Conservation (phyloP, 306 rosid species). For the Oemleria cerasiformis region DNA sequence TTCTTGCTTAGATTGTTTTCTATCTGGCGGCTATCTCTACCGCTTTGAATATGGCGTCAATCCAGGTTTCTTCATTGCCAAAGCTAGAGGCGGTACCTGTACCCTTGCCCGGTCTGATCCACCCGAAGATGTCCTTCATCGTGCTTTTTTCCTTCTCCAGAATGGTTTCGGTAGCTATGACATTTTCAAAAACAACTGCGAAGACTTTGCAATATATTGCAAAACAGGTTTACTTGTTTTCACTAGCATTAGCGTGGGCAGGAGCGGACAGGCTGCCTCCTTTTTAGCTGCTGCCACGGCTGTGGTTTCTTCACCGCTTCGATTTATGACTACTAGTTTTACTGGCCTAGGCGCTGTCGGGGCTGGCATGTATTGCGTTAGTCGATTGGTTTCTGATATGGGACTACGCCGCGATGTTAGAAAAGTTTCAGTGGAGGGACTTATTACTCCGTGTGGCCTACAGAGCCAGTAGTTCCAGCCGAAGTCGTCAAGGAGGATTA, state of each 20-base stretch:
- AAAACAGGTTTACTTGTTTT: conserved; percentile 63
- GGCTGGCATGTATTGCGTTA: conserved; percentile 40
- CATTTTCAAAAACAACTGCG: conserved; percentile 65
- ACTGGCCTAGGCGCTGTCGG: conserved; percentile 39
- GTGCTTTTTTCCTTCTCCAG: conserved; percentile 53
- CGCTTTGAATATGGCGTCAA: conserved; percentile 57
- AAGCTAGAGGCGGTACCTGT: conserved; percentile 76
- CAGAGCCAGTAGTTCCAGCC: conserved; percentile 26
- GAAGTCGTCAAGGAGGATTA: conserved; percentile 17
- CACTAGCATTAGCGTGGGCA: conserved; percentile 36
- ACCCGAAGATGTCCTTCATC: conserved; percentile 40
- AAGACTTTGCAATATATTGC: conserved; percentile 82
- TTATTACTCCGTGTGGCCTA: conserved; percentile 28
- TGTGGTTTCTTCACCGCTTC: conserved; percentile 33
- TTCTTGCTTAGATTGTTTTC: conserved; percentile 69
- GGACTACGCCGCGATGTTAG: conserved; percentile 48
- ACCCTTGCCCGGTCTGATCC: conserved; percentile 58
- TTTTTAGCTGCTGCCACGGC: conserved; percentile 41
- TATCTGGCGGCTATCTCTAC: conserved; percentile 49
- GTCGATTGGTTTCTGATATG: conserved; percentile 47
- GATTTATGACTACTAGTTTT: conserved; percentile 28
- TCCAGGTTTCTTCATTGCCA: conserved; percentile 43
- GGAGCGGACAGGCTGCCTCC: conserved; percentile 69
- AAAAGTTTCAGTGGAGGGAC: conserved; percentile 57
- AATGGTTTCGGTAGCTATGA: conserved; percentile 65